Percentiles rank a stretch among this genome's conserved stretches.
These are phyloP conservation scores for Fusarium ambrosium DNA, from an alignment of 2,329 filamentous ascomycete species.

Conservation along the genomic window DNA sequence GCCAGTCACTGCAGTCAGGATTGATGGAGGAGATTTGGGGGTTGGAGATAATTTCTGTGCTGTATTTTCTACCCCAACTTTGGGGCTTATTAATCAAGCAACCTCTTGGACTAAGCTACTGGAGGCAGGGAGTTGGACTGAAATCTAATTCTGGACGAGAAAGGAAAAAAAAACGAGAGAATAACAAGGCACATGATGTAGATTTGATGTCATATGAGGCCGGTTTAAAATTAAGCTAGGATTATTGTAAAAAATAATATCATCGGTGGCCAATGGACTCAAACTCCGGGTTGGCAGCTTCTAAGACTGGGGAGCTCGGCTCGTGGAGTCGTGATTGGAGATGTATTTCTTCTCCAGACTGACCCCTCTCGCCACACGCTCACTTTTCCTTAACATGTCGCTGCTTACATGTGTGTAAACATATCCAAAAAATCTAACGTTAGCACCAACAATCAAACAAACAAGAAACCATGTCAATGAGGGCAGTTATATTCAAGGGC, in stretches of 20 bases:
- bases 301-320: too few species aligned
- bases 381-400: not conserved
- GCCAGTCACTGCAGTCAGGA: not conserved
- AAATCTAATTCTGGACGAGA: not conserved
- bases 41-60: not conserved
- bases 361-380: not conserved
- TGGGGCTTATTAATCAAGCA: not conserved
- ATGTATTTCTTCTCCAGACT: not conserved
- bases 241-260: too few species aligned
- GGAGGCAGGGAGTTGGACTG: not conserved
- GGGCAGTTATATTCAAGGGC: conserved; percentile 20
- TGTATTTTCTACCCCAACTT: not conserved
- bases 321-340: not conserved
- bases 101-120: not conserved
- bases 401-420: not conserved
- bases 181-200: too few species aligned
- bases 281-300: too few species aligned
- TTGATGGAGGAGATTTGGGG: not conserved
- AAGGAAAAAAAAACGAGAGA: too few species aligned
- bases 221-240: too few species aligned
- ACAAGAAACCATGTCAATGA: not conserved
- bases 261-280: too few species aligned
- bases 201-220: too few species aligned
- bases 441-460: not conserved
- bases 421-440: not conserved